Evolutionary conservation across 495 filamentous ascomycete genomes (phyloP).

Genomic region (Glutinoglossum americanum): DNA sequence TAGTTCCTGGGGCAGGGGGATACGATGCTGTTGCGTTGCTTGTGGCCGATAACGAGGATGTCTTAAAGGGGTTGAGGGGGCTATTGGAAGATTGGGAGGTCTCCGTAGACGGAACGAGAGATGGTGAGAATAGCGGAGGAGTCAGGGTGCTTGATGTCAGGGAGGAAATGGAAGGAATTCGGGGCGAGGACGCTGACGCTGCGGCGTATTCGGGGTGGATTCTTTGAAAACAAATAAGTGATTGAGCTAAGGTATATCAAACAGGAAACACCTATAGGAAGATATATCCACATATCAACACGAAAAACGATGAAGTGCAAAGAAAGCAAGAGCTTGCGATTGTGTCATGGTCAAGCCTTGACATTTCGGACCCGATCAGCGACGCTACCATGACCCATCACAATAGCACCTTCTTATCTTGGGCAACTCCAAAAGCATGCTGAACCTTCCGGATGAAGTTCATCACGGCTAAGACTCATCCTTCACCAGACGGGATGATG

Average conservation of each 20-base stretch:
- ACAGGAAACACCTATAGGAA: too few relatives aligned
- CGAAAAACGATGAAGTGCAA: too few relatives aligned
- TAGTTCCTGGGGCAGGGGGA: constrained; percentile 86
- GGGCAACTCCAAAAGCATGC: too few relatives aligned
- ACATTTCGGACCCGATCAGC: too few relatives aligned
- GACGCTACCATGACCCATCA: too few relatives aligned
- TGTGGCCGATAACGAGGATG: constrained; percentile 48
- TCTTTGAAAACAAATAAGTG: not conserved
- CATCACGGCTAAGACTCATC: too few relatives aligned
- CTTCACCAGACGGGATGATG: too few relatives aligned
- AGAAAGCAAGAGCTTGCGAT: too few relatives aligned
- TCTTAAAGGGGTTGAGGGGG: constrained; percentile 35
- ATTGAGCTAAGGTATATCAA: not conserved
- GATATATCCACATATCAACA: too few relatives aligned
- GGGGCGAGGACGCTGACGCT: constrained; percentile 32
- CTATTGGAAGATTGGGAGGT: constrained; percentile 45
- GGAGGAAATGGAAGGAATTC: constrained; percentile 73
- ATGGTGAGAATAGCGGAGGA: constrained; percentile 30
- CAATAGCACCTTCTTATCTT: too few relatives aligned
- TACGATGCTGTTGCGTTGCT: constrained; percentile 79
- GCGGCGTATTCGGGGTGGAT: constrained; percentile 42
- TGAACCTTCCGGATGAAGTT: too few relatives aligned
- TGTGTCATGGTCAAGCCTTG: too few relatives aligned
- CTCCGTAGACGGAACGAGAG: constrained; percentile 10
- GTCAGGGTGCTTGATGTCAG: constrained; percentile 61